Evolutionary conservation across 2,329 filamentous ascomycete genomes (phyloP), one percentile per base, ranked within the genome.

Genomic region (Fusarium pilosicola): DNA sequence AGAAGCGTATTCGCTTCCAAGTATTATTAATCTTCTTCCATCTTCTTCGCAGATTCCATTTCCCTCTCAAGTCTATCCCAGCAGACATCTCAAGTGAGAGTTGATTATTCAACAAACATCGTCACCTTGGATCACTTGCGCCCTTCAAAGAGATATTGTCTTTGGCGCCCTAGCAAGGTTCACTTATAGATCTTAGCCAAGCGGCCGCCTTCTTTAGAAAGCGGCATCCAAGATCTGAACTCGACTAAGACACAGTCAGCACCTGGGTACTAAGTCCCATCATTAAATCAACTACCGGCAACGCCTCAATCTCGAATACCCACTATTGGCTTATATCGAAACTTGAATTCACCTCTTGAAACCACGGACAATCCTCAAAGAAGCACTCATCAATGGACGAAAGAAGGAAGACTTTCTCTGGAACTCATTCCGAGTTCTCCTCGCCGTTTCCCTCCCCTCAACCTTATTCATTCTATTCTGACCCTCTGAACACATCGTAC

Each of bases 401-500:
- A 61, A 61, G 61, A 58, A 64, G 56, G 46, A 63, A 62, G 48
- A 57, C 65, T 46, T 62, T 60, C 52, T 59, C 60, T 58, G 44
- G 56, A 22, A 54, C 73, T 44, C 61, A 63, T 51, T 62, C 56
- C 34, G 54, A 54, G 54, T 68, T 64, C 62, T 54, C 66, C 49
- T 58, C 67, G 24, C 68, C 65, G n/a, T 51, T 55, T 17, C 64
- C 70, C 20, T 70, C 76, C 20, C 64, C 65, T n/a, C 66, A 71
- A 20, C 67, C 75, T 6, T 75, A 77, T 58, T 56, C 55, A 15
- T 70, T 68, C 44, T 77, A 76, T 64, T 62, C 71, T 20, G 62
- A 54, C 39, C 54, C 62, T 17, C 58, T 58, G 11, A 60, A 70
- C 32, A 45, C 60, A 24, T 32, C 67, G 3, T 68, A 70, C 28